A percentile compares a stretch with the other conserved stretches of the same genome.
phyloP scores from a whole-genome alignment of 805 yeast species.

The Scheffersomyces ergatensis region DNA sequence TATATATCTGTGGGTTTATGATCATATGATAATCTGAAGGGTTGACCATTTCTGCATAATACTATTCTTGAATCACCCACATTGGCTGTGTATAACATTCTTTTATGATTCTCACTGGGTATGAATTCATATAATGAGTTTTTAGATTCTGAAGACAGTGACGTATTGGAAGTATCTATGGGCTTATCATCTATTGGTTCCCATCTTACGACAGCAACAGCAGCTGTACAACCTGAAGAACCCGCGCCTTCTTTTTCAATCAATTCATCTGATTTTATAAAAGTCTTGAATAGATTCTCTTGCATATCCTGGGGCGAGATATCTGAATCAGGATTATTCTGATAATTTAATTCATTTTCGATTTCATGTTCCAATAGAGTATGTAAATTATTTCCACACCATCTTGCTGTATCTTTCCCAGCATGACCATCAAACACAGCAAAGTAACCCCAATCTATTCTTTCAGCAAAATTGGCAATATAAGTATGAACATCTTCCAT shows the following conservation, averaged over 20 bases:
- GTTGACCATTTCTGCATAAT: constrained; percentile 68
- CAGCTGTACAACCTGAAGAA: constrained; percentile 91
- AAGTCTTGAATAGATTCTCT: constrained; percentile 64
- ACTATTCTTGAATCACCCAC: constrained; percentile 93
- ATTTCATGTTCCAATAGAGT: constrained; percentile 60
- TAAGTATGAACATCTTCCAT: constrained; percentile 98
- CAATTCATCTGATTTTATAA: constrained; percentile 70
- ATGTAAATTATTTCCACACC: constrained; percentile 90
- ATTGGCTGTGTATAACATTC: constrained; percentile 89
- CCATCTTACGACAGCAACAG: constrained; percentile 88
- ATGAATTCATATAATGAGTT: constrained; percentile 40
- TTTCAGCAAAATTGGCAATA: constrained; percentile 88
- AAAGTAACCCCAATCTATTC: constrained; percentile 91
- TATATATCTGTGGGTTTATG: constrained; percentile 84
- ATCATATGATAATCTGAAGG: constrained; percentile 82
- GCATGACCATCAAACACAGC: constrained; percentile 98
- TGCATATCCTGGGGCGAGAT: constrained; percentile 43
- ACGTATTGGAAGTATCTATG: constrained; percentile 1
- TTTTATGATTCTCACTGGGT: constrained; percentile 48
- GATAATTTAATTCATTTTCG: constrained; percentile 13
- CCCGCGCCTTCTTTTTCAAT: constrained; percentile 62
- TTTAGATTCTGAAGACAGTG: neutral
- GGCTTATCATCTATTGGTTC: constrained; percentile 40
- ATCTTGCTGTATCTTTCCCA: constrained; percentile 86
- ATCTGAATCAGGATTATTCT: constrained; percentile 1